phyloP scores from a whole-genome alignment of 257 asterid species.

The Gentiana dahurica region DNA sequence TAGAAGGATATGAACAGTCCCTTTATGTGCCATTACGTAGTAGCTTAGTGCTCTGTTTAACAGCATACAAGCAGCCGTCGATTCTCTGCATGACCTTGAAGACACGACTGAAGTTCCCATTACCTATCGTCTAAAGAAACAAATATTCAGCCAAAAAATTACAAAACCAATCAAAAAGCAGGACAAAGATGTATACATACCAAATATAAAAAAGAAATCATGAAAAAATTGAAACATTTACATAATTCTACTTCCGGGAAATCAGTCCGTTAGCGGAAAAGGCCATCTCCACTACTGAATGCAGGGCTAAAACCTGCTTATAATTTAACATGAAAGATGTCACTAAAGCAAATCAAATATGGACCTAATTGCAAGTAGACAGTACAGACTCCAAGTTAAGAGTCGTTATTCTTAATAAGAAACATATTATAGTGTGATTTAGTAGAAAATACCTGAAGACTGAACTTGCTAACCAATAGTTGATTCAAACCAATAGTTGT shows the following conservation, averaged over 20 bases:
- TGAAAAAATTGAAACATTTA: neutral
- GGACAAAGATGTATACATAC: neutral
- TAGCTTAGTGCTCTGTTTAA: constrained; percentile 59
- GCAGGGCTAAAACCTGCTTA: constrained; percentile 48
- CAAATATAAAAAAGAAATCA: too few relatives aligned
- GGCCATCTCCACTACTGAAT: constrained; percentile 52
- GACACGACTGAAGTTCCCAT: constrained; percentile 77
- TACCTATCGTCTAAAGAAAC: constrained; percentile 60
- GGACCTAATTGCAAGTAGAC: neutral
- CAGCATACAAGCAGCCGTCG: constrained; percentile 91
- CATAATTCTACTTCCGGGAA: constrained; percentile 77
- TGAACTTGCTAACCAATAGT: too few relatives aligned
- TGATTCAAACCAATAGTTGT: too few relatives aligned
- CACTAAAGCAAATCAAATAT: neutral
- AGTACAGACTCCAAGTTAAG: too few relatives aligned
- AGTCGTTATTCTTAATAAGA: too few relatives aligned
- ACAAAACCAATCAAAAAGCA: constrained; percentile 3
- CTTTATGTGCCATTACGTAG: constrained; percentile 77
- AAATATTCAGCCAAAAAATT: constrained; percentile 1
- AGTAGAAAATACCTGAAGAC: too few relatives aligned
- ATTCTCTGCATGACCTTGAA: constrained; percentile 82
- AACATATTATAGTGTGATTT: too few relatives aligned
- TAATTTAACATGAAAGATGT: constrained; percentile 1
- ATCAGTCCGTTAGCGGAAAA: constrained; percentile 74
- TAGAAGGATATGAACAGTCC: constrained; percentile 16